These are phyloP conservation scores for Moricandia moricandioides DNA, from an alignment of 345 rosid species.

Conservation along the genomic window DNA sequence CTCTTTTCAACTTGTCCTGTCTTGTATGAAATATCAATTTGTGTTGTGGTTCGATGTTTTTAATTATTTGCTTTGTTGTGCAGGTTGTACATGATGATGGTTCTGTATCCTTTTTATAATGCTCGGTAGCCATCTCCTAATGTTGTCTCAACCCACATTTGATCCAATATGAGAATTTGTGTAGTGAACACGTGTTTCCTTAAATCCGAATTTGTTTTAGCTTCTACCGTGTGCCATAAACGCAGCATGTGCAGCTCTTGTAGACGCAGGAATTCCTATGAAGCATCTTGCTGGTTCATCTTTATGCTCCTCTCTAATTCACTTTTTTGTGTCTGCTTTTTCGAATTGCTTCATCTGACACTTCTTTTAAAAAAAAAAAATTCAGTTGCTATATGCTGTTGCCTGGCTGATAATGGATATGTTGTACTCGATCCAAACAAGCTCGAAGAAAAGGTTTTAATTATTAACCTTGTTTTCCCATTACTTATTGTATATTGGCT, in stretches of 20 bases:
- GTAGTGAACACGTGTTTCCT: slow-evolving; percentile 34
- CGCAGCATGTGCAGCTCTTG: slow-evolving; percentile 92
- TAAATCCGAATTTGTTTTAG: slow-evolving; percentile 45
- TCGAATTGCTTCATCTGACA: slow-evolving; percentile 9
- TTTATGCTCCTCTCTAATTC: neutral
- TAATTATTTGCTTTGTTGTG: slow-evolving; percentile 10
- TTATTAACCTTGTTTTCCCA: neutral
- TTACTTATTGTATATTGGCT: neutral
- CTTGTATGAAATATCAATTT: neutral
- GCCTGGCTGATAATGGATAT: slow-evolving; percentile 57
- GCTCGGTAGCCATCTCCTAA: too few species aligned
- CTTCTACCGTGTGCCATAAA: slow-evolving; percentile 93
- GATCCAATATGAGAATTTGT: too few species aligned
- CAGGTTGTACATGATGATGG: slow-evolving; percentile 92
- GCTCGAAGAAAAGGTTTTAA: slow-evolving; percentile 79
- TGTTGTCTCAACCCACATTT: too few species aligned
- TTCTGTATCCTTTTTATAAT: slow-evolving; percentile 68
- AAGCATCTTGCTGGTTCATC: slow-evolving; percentile 83
- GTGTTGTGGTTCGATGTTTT: slow-evolving; percentile 9
- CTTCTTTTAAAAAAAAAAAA: too few species aligned
- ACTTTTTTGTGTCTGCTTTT: neutral
- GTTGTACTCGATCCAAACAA: slow-evolving; percentile 79
- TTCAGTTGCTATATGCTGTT: slow-evolving; percentile 94
- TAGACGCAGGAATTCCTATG: slow-evolving; percentile 94
- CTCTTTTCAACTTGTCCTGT: neutral